Percentiles rank a stretch among this genome's conserved stretches.
These are phyloP conservation scores for Picochlorum sp. DNA, from an alignment of 139 green algal species.

Conservation along the genomic window DNA sequence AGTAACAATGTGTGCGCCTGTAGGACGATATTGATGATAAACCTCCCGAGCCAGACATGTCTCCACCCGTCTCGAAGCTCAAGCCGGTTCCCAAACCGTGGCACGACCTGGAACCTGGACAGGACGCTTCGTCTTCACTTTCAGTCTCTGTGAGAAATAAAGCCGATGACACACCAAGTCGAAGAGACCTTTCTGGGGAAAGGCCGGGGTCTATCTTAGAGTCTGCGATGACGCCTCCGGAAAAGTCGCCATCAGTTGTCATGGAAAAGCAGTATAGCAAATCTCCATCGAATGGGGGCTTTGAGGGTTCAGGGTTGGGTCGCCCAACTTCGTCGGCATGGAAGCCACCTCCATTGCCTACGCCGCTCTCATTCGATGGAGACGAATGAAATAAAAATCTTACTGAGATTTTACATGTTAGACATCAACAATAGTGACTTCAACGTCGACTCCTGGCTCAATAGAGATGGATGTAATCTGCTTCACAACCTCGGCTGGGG, in stretches of 20 bases:
- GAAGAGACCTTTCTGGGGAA: too few species aligned
- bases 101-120: slow-evolving; percentile 4
- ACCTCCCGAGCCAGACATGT: slow-evolving; percentile 55
- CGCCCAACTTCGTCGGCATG: slow-evolving; percentile 17
- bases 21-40: slow-evolving; percentile 70
- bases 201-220: not conserved
- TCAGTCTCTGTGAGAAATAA: too few species aligned
- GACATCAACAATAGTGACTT: slow-evolving; percentile 77
- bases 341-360: slow-evolving; percentile 23
- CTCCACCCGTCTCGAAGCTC: slow-evolving; percentile 22
- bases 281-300: not conserved
- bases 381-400: not conserved
- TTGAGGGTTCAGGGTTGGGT: slow-evolving; percentile 7
- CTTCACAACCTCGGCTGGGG: slow-evolving; percentile 96
- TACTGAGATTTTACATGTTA: slow-evolving; percentile 13
- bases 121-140: too few species aligned
- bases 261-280: not conserved
- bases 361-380: not conserved
- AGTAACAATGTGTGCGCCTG: slow-evolving; percentile 22
- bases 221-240: not conserved
- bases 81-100: slow-evolving; percentile 38
- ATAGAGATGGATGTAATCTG: slow-evolving; percentile 99
- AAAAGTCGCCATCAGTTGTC: not conserved
- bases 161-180: too few species aligned
- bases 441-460: slow-evolving; percentile 96